A percentile compares a stretch with the other conserved stretches of the same genome.
These are phyloP conservation scores for Nicotiana undulata DNA, from an alignment of 257 asterid species.

Conservation along the genomic window DNA sequence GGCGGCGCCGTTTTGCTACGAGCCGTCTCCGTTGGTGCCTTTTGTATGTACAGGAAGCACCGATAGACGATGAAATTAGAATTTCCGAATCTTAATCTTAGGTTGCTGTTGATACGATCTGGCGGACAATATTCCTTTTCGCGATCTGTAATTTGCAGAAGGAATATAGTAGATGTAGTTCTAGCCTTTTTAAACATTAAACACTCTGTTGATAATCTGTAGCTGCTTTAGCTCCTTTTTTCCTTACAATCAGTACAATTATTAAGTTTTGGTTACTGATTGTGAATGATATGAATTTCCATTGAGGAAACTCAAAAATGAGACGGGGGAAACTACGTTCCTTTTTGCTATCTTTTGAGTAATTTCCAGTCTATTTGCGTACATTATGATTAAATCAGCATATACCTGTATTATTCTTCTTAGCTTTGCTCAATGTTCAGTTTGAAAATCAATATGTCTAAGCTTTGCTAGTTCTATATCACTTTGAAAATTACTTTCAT, in stretches of 20 bases:
- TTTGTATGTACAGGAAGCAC: constrained; percentile 43
- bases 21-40: constrained; percentile 38
- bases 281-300: neutral
- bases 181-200: neutral
- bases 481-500: no score
- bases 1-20: constrained; percentile 54
- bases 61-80: constrained; percentile 25
- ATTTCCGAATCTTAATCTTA: neutral
- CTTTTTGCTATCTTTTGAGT: no score
- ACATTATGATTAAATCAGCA: no score
- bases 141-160: neutral
- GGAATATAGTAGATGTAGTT: neutral
- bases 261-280: neutral
- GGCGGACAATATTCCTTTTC: neutral
- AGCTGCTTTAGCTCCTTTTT: neutral
- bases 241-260: neutral
- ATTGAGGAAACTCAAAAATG: neutral
- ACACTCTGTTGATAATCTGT: neutral
- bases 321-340: no score
- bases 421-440: neutral
- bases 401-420: no score
- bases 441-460: neutral
- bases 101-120: neutral
- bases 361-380: no score
- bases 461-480: neutral